Conservation (phyloP, 2,329 filamentous ascomycete genomes). For the Aspergillus caelatus region DNA sequence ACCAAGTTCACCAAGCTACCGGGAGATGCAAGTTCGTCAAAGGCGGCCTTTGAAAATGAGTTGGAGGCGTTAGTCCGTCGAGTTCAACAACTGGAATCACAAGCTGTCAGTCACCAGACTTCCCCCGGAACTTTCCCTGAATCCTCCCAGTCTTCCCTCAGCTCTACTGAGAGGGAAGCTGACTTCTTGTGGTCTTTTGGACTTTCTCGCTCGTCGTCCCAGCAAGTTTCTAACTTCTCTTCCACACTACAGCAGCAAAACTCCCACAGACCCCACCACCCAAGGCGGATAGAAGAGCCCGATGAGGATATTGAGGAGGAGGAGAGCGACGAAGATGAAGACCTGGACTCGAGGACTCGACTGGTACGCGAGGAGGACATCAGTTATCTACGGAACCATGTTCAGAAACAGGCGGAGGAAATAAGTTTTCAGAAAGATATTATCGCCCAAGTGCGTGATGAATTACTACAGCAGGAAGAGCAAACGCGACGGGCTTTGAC, state of each 20-base stretch:
- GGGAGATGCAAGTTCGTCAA: constrained; percentile 73
- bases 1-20: constrained; percentile 68
- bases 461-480: constrained; percentile 82
- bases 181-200: constrained; percentile 39
- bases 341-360: constrained; percentile 54
- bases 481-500: constrained; percentile 81
- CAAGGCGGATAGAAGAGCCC: constrained; percentile 37
- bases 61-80: constrained; percentile 75
- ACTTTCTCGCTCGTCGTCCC: constrained; percentile 36
- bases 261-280: constrained; percentile 39
- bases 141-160: constrained; percentile 60
- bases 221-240: constrained; percentile 38
- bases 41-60: constrained; percentile 79
- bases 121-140: constrained; percentile 85
- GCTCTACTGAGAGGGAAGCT: constrained; percentile 53
- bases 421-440: constrained; percentile 86
- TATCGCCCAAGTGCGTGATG: constrained; percentile 80
- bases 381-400: constrained; percentile 82
- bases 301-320: constrained; percentile 38
- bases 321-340: constrained; percentile 48
- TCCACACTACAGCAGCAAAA: constrained; percentile 41
- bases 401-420: constrained; percentile 90
- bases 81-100: constrained; percentile 80
- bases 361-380: constrained; percentile 76
- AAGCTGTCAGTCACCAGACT: constrained; percentile 58